Conservation (phyloP, 768 basidiomycete species). For the Lentinula detonsa region DNA sequence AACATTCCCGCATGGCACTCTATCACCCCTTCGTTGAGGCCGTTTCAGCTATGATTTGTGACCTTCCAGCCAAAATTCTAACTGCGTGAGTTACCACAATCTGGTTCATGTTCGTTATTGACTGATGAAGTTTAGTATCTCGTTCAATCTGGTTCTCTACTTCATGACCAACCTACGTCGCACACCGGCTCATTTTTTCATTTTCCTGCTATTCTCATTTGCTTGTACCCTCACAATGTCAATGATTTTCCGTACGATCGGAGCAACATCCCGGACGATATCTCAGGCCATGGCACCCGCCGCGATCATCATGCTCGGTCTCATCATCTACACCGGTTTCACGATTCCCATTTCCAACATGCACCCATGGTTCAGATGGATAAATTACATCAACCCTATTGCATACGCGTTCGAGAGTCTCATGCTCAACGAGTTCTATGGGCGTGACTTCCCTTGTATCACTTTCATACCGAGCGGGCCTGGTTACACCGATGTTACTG, state of each 20-base stretch:
- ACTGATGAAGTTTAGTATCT: conserved; percentile 6
- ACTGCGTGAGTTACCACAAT: conserved; percentile 13
- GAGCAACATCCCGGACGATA: conserved; percentile 29
- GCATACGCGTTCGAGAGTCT: conserved; percentile 31
- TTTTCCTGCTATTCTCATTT: conserved; percentile 32
- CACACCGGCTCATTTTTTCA: conserved; percentile 32
- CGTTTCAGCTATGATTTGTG: conserved; percentile 31
- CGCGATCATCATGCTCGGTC: conserved; percentile 26
- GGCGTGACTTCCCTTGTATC: conserved; percentile 27
- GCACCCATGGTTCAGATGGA: conserved; percentile 20
- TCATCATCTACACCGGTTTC: conserved; percentile 39
- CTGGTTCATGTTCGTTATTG: not conserved
- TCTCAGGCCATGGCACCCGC: conserved; percentile 20
- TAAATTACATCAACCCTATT: conserved; percentile 40
- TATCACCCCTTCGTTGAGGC: conserved; percentile 34
- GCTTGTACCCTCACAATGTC: conserved; percentile 19
- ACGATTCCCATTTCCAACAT: conserved; percentile 23
- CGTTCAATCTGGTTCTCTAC: conserved; percentile 30
- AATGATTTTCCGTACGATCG: conserved; percentile 28
- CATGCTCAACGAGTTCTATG: conserved; percentile 47
- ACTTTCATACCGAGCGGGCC: conserved; percentile 25
- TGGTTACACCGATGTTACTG: conserved; percentile 24
- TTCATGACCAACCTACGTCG: conserved; percentile 36
- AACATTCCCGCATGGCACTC: conserved; percentile 34
- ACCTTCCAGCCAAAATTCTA: conserved; percentile 25